Base-by-base conservation (phyloP, 2,329 filamentous ascomycete species). In the Hymenoscyphus fraxineus region DNA sequence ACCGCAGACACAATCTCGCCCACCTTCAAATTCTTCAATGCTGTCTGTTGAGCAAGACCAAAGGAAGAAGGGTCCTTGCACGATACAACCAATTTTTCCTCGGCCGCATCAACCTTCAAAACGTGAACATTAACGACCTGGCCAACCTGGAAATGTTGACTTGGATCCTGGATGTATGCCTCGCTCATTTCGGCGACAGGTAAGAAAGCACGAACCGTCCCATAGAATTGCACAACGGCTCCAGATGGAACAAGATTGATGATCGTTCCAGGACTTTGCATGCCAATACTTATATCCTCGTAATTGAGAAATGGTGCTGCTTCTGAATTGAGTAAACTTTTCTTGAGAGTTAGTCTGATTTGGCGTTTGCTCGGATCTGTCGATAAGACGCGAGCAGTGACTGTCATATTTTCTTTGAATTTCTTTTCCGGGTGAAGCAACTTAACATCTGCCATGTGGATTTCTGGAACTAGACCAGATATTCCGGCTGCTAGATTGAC, bases 181-280 rank as follows among this genome's bases (percentile, higher is more conserved):
- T 99, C 95, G 75, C 95, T 98, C 95, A 99, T 99, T 78, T 99
- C 94, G 1, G 91, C 91, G 0, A 96, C 88, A 1, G 95, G 95
- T 62, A 99, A 82, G 80, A 96, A 99, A 9, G 90, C 96, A 69
- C 87, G 86, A 22, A 99, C 82, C 9, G 82, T 79, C 19, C 92
- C 92, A 73, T 96, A 99, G 78, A 98, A 99, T 74, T 96, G 92
- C 61, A 99, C 90, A 19, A 94, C 86, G 12, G 95, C 95, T 65
- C 95, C 95, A 61, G 87, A 86, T 3, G 85, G 78, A 64, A 92
- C 82, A 12, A 99, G 81, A 68, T 90, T 96, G 69, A 96, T 84
- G 68, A 99, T 89, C 0, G 93, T 97, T 64, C 94, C 95, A 7
- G 91, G 90, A 40, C 90, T 88, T 72, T 94, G 91, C 76, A 89